phyloP scores from a whole-genome alignment of 75 land plant genomes.

The Pinus albicaulis region DNA sequence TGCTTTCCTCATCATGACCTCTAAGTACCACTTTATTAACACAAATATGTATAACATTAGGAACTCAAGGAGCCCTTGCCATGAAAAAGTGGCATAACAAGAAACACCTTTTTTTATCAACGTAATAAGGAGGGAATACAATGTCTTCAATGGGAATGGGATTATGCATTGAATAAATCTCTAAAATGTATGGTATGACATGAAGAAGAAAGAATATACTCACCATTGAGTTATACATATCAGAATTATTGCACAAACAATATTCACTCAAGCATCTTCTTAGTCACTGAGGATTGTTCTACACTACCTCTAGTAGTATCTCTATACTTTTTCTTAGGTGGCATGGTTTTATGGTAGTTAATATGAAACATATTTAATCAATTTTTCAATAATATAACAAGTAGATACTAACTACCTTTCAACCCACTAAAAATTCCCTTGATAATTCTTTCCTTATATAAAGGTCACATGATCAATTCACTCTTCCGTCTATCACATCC shows the following conservation, averaged over 20 bases:
- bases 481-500: no score
- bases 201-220: slow-evolving; percentile 35
- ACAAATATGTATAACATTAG: no score
- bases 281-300: slow-evolving; percentile 11
- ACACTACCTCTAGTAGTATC: slow-evolving; percentile 13
- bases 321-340: slow-evolving; percentile 8
- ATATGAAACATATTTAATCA: neutral
- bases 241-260: slow-evolving; percentile 44
- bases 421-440: no score
- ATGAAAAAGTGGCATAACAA: no score
- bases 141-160: neutral
- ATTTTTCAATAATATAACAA: no score
- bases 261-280: slow-evolving; percentile 19
- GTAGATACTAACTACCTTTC: no score
- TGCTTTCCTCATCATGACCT: no score
- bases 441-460: slow-evolving; percentile 21
- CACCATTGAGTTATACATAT: slow-evolving; percentile 25
- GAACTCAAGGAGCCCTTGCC: no score
- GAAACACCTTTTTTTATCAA: no score
- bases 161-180: slow-evolving; percentile 17
- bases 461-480: no score
- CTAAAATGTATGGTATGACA: slow-evolving; percentile 49
- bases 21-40: no score
- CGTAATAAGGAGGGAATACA: no score
- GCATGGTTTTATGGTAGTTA: slow-evolving; percentile 10